Evolutionary conservation across 495 filamentous ascomycete species (phyloP).

Genomic region (Platismatia glauca): DNA sequence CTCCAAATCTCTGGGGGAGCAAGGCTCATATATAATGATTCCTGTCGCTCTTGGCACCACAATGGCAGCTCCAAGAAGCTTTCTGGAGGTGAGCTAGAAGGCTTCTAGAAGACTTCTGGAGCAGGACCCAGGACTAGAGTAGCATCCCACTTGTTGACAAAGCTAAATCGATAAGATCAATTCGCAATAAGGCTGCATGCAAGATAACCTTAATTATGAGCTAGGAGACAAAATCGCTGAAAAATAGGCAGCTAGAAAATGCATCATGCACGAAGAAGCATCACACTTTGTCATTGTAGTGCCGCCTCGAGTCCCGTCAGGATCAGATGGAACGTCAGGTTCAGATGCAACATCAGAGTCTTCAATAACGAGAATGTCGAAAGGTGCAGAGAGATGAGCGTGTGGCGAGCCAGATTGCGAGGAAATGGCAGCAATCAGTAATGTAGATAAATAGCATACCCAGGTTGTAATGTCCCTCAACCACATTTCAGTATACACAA

Average conservation of each 20-base stretch:
- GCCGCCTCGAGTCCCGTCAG: background rate
- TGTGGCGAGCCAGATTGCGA: background rate
- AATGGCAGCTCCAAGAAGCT: background rate
- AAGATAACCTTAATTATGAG: background rate
- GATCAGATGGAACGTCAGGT: background rate
- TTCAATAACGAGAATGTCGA: background rate
- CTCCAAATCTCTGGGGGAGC: background rate
- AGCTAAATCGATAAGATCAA: background rate
- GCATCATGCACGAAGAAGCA: background rate
- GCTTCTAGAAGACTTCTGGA: background rate
- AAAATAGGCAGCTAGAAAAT: background rate
- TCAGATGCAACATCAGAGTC: background rate
- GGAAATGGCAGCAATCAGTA: background rate
- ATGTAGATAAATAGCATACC: background rate
- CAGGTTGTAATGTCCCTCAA: too few relatives aligned
- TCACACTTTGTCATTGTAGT: background rate
- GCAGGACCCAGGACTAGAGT: background rate
- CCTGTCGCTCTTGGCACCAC: background rate
- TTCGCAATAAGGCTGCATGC: background rate
- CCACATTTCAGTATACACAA: too few relatives aligned
- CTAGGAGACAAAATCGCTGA: background rate
- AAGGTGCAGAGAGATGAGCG: background rate
- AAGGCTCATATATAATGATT: background rate
- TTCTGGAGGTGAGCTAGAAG: background rate
- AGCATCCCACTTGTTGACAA: background rate